Percentiles rank a stretch among this genome's conserved stretches.
Conservation (phyloP, 2,329 filamentous ascomycete species). For the Pyrenophora teres region DNA sequence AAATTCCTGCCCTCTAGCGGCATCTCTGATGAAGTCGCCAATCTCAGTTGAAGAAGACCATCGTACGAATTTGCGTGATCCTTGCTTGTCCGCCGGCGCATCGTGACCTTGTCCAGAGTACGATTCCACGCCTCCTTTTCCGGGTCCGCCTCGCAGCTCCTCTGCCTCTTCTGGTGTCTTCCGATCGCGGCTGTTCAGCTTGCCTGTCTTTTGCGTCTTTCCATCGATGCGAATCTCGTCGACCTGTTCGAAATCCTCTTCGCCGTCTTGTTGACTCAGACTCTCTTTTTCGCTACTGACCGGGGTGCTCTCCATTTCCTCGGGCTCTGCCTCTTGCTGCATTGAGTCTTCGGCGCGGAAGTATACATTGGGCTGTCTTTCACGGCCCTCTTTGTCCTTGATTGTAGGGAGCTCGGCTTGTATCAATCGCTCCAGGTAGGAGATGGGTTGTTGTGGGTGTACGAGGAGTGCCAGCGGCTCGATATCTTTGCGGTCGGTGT, state of each 20-base stretch:
- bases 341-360: constrained; percentile 81
- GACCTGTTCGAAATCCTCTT: constrained; percentile 52
- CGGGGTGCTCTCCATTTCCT: constrained; percentile 31
- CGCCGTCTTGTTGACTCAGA: constrained; percentile 31
- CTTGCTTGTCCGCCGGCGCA: constrained; percentile 45
- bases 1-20: constrained; percentile 82
- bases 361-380: constrained; percentile 73
- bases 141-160: constrained; percentile 53
- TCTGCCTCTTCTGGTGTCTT: constrained; percentile 40
- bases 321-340: constrained; percentile 56
- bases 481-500: constrained; percentile 68
- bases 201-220: constrained; percentile 53
- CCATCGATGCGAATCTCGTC: constrained; percentile 59
- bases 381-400: constrained; percentile 63
- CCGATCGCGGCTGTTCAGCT: constrained; percentile 35
- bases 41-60: constrained; percentile 91
- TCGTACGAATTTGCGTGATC: constrained; percentile 72
- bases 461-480: constrained; percentile 84
- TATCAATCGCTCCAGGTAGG: constrained; percentile 85
- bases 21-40: constrained; percentile 91
- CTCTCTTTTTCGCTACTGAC: constrained; percentile 35
- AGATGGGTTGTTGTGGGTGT: constrained; percentile 88
- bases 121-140: constrained; percentile 67
- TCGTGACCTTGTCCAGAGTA: constrained; percentile 74
- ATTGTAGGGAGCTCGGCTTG: constrained; percentile 82